Evolutionary conservation across 2,329 filamentous ascomycete species (phyloP).

Genomic region (Tolypocladium tropicale): DNA sequence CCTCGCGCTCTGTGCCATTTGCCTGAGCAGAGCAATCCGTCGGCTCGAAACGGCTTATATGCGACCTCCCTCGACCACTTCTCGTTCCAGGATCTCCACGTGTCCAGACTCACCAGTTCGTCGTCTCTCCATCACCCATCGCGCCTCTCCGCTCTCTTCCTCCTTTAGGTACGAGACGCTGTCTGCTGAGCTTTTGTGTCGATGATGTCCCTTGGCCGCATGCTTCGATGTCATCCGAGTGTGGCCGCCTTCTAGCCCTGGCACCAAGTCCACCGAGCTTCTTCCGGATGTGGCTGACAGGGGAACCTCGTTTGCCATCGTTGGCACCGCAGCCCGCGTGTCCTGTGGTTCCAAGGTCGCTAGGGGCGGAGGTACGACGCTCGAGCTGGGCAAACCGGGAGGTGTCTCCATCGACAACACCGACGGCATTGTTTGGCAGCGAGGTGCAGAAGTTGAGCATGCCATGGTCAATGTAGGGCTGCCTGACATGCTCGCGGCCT

Average conservation of each 20-base stretch:
- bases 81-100: constrained; percentile 53
- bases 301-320: not conserved
- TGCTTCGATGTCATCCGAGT: constrained; percentile 8
- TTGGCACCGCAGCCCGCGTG: not conserved
- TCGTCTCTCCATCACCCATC: constrained; percentile 62
- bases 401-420: not conserved
- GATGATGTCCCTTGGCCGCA: constrained; percentile 33
- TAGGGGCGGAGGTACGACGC: not conserved
- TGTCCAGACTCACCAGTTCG: constrained; percentile 56
- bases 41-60: constrained; percentile 22
- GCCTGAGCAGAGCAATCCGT: not conserved
- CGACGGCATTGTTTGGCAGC: constrained; percentile 9
- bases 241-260: not conserved
- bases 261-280: not conserved
- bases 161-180: constrained; percentile 63
- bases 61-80: constrained; percentile 48
- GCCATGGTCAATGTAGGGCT: constrained; percentile 41
- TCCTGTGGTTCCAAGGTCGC: not conserved
- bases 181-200: constrained; percentile 48
- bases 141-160: constrained; percentile 44
- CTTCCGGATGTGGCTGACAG: not conserved
- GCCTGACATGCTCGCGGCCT: constrained; percentile 32
- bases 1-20: not conserved
- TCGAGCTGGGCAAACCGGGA: not conserved
- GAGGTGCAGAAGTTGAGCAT: constrained; percentile 18